Percentiles rank a stretch among this genome's conserved stretches.
Evolutionary conservation across 1,284 basidiomycete genomes (phyloP).

Genomic region (Exobasidium rhododendri): DNA sequence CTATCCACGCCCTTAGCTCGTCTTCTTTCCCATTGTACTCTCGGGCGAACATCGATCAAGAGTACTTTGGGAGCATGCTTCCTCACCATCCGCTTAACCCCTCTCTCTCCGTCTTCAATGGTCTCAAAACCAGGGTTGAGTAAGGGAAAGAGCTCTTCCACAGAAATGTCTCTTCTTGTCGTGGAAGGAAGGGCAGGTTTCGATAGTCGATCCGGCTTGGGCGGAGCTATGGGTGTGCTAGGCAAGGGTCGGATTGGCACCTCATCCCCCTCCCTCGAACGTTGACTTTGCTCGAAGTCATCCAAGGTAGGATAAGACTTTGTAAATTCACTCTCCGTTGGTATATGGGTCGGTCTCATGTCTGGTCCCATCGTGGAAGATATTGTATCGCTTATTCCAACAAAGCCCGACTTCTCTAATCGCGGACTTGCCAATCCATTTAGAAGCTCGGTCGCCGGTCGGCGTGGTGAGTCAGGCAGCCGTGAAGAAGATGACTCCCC

Average conservation of each 20-base stretch:
- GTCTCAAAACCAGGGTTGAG: conserved; percentile 49
- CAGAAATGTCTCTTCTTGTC: conserved; percentile 27
- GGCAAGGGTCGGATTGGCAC: not conserved
- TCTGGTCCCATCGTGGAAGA: conserved; percentile 1
- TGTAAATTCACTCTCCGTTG: conserved; percentile 33
- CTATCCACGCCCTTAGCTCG: conserved; percentile 2
- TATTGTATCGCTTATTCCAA: not conserved
- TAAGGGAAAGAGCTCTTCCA: conserved; percentile 43
- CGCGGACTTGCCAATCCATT: conserved; percentile 3
- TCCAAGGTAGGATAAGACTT: conserved; percentile 38
- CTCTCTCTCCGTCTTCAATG: conserved; percentile 31
- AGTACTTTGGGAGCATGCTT: conserved; percentile 58
- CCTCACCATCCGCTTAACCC: conserved; percentile 35
- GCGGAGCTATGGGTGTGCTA: conserved; percentile 1
- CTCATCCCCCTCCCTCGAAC: conserved; percentile 6
- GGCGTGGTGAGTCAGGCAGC: not conserved
- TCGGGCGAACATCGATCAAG: conserved; percentile 75
- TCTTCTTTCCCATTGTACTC: conserved; percentile 62
- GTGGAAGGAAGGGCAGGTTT: not conserved
- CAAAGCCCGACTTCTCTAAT: conserved; percentile 1
- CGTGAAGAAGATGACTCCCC: not conserved
- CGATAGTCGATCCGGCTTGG: not conserved
- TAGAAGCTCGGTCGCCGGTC: not conserved
- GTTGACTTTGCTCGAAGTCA: conserved; percentile 30
- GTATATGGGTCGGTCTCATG: conserved; percentile 21